A percentile compares a stretch with the other conserved stretches of the same genome.
phyloP scores from a whole-genome alignment of 257 asterid genomes.

The Pogostemon cablin region DNA sequence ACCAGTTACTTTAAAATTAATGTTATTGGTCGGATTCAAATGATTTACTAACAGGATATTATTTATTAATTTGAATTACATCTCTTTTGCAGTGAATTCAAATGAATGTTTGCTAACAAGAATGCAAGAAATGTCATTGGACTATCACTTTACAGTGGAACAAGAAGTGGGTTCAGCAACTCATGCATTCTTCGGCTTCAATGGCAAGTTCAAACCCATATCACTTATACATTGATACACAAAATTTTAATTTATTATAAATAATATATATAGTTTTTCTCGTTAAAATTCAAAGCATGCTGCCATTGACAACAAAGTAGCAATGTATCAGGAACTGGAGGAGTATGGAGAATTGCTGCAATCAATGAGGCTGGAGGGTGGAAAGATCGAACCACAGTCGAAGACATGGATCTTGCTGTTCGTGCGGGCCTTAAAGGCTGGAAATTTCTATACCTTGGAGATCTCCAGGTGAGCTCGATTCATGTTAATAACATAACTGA shows the following conservation, averaged over 20 bases:
- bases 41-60: too few species aligned
- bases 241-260: too few species aligned
- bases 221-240: too few species aligned
- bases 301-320: background rate
- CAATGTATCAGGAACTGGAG: constrained; percentile 72
- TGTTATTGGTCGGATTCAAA: too few species aligned
- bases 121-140: constrained; percentile 98
- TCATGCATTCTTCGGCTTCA: constrained; percentile 98
- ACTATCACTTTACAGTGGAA: constrained; percentile 90
- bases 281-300: too few species aligned
- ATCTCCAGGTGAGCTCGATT: constrained; percentile 60
- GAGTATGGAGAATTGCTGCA: constrained; percentile 93
- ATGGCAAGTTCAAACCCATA: constrained; percentile 45
- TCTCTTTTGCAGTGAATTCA: constrained; percentile 65
- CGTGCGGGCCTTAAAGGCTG: constrained; percentile 95
- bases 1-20: too few species aligned
- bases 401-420: constrained; percentile 98
- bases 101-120: constrained; percentile 89
- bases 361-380: constrained; percentile 97
- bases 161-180: constrained; percentile 99
- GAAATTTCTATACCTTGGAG: constrained; percentile 89
- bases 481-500: background rate
- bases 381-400: constrained; percentile 95
- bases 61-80: background rate
- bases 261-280: too few species aligned